These are phyloP conservation scores for Kingdonia uniflora DNA, from an alignment of 164 flowering plant genomes.

Conservation along the genomic window DNA sequence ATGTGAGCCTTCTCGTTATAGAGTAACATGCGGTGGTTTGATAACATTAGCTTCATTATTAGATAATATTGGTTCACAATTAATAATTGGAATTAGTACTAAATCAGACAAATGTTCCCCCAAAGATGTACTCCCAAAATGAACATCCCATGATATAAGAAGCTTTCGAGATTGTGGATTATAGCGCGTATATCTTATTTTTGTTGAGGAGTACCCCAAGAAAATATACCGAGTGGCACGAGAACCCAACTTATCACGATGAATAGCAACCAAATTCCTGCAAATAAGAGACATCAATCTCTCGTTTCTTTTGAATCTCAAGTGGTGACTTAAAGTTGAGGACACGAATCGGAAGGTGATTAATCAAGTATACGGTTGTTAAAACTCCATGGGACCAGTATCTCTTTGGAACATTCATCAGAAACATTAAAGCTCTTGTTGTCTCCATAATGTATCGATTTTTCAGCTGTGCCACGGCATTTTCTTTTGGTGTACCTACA, in stretches of 20 bases:
- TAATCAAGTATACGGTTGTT: background rate
- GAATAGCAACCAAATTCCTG: background rate
- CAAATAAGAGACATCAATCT: background rate
- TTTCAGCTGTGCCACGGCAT: background rate
- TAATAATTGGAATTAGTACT: too few relatives aligned
- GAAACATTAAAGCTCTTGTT: background rate
- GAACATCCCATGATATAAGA: too few relatives aligned
- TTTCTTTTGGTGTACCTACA: background rate
- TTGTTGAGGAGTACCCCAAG: background rate
- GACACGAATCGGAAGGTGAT: background rate
- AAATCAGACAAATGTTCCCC: too few relatives aligned
- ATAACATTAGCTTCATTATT: too few relatives aligned
- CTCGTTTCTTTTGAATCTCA: background rate
- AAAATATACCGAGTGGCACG: background rate
- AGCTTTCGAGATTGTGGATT: too few relatives aligned
- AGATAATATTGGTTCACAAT: too few relatives aligned
- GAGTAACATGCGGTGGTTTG: too few relatives aligned
- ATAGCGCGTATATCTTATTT: background rate
- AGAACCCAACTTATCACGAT: background rate
- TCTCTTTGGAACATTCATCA: background rate
- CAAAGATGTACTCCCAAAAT: too few relatives aligned
- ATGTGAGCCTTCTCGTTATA: too few relatives aligned
- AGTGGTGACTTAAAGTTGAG: conserved; percentile 1
- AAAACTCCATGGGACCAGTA: conserved; percentile 3
- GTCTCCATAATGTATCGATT: background rate